Percentiles rank a stretch among this genome's conserved stretches.
Evolutionary conservation across 495 filamentous ascomycete genomes (phyloP).

Genomic region (Penicillium paradoxum): DNA sequence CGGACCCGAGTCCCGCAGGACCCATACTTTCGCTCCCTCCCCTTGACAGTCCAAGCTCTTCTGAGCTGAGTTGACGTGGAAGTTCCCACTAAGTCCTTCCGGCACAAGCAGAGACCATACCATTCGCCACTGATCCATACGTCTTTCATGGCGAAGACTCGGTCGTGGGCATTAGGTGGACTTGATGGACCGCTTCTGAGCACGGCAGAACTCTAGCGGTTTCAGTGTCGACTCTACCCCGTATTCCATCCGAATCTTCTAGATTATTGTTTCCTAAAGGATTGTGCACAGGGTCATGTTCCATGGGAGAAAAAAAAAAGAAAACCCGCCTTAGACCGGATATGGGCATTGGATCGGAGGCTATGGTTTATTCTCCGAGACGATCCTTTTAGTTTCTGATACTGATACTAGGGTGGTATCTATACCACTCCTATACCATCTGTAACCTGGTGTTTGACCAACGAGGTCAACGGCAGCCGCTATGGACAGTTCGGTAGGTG

Average conservation of each 20-base stretch:
- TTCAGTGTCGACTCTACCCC: background rate
- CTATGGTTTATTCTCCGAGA: conserved; percentile 7
- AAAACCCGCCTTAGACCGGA: background rate
- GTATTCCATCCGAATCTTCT: conserved; percentile 1
- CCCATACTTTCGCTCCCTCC: conserved; percentile 4
- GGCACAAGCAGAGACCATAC: conserved; percentile 16
- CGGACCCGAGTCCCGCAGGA: background rate
- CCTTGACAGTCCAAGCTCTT: conserved; percentile 2
- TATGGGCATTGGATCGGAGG: conserved; percentile 6
- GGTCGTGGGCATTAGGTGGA: conserved; percentile 16
- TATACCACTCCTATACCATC: background rate
- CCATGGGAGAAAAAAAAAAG: too few relatives aligned
- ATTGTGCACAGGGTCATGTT: too few relatives aligned
- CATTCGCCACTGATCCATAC: conserved; percentile 18
- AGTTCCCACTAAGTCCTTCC: conserved; percentile 1
- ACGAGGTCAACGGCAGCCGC: background rate
- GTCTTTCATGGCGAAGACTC: conserved; percentile 2
- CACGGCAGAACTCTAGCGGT: conserved; percentile 4
- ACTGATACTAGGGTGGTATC: background rate
- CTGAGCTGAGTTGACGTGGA: conserved; percentile 3
- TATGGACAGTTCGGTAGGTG: conserved; percentile 5
- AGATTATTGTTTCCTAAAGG: background rate
- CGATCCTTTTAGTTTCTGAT: conserved; percentile 14
- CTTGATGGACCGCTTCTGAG: conserved; percentile 1
- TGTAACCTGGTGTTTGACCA: conserved; percentile 5